Base-by-base conservation (phyloP, 805 yeast species). In the Candida cerambycidarum region DNA sequence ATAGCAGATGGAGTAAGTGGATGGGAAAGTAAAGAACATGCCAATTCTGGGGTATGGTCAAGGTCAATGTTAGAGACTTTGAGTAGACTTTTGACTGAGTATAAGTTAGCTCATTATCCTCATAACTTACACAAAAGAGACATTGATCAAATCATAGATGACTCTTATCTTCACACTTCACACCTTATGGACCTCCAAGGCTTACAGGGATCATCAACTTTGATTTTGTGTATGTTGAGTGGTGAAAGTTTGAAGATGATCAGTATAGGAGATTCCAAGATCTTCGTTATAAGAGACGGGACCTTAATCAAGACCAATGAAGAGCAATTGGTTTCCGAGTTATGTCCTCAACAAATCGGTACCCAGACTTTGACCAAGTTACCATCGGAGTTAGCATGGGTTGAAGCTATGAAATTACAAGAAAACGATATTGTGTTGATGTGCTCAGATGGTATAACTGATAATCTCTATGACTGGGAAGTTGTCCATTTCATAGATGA, bases 1-100 rank as follows among this genome's bases (percentile, higher is more conserved):
- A 69, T 77, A 3, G 81, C 82, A 3, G 82, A 77, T 52, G 82
- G 82, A 1, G 79, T 77, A 6, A 71, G 78, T 15, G 79, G 80
- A 1, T 77, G 81, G 81, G 77, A 72, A 51, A 66, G 71, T 14
- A 66, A 62, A 30, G 57, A 55, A 18, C 71, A 72, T 42, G 62
- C 75, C 10, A 63, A 71, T 21, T 68, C 78, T 16, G 80, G 81
- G 1, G 61, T 75, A 14, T 77, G 80, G 78, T 71, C 80, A 1
- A 61, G 81, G 39, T 65, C 74, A 1, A 71, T 76, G 68, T 54
- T 77, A 38, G 82, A 77, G 51, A 75, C 78, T 5, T 62, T 75
- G 41, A 67, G 76, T 46, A 50, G 79, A 18, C 56, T 70, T 15
- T 63, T 72, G 62, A 68, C 73, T 5, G 75, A 71, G 44, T 71